phyloP scores from a whole-genome alignment of 2,329 filamentous ascomycete genomes.

The Aspergillus hortae region DNA sequence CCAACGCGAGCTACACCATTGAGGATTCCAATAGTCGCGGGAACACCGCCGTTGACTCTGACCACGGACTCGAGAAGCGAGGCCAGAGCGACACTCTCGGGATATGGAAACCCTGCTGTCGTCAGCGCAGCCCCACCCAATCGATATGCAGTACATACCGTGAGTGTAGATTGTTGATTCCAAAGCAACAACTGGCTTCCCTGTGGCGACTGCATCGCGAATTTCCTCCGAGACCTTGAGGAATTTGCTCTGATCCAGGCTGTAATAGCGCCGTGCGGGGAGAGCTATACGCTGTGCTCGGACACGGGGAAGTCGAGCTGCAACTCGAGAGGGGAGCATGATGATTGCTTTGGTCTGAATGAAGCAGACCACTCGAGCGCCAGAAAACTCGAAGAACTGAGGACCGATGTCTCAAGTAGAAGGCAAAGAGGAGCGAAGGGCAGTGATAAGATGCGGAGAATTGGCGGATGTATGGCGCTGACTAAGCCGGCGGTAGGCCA shows the following conservation, averaged over 20 bases:
- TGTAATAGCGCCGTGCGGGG: slow-evolving; percentile 23
- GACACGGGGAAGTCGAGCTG: slow-evolving; percentile 16
- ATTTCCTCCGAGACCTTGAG: slow-evolving; percentile 80
- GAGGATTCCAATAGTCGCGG: slow-evolving; percentile 86
- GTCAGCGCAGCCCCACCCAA: slow-evolving; percentile 4
- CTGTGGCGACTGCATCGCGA: slow-evolving; percentile 66
- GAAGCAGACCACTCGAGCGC: no score
- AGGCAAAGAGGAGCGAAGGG: slow-evolving; percentile 19
- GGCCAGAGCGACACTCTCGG: slow-evolving; percentile 72
- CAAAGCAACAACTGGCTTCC: slow-evolving; percentile 82
- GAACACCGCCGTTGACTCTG: slow-evolving; percentile 74
- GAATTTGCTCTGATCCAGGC: slow-evolving; percentile 43
- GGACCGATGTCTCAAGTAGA: slow-evolving; percentile 7
- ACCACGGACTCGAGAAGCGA: slow-evolving; percentile 76
- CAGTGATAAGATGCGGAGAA: not conserved
- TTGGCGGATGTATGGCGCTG: slow-evolving; percentile 6
- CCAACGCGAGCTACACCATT: slow-evolving; percentile 81
- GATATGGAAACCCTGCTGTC: slow-evolving; percentile 61
- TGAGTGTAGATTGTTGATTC: slow-evolving; percentile 98
- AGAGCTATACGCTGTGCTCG: slow-evolving; percentile 5
- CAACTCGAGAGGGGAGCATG: slow-evolving; percentile 21
- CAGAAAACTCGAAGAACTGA: not conserved
- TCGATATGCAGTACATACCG: slow-evolving; percentile 45
- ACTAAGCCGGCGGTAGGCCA: slow-evolving; percentile 28
- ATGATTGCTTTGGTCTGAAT: not conserved